A percentile compares a stretch with the other conserved stretches of the same genome.
phyloP scores from a whole-genome alignment of 2,329 filamentous ascomycete species.

The Alternaria arbusti region DNA sequence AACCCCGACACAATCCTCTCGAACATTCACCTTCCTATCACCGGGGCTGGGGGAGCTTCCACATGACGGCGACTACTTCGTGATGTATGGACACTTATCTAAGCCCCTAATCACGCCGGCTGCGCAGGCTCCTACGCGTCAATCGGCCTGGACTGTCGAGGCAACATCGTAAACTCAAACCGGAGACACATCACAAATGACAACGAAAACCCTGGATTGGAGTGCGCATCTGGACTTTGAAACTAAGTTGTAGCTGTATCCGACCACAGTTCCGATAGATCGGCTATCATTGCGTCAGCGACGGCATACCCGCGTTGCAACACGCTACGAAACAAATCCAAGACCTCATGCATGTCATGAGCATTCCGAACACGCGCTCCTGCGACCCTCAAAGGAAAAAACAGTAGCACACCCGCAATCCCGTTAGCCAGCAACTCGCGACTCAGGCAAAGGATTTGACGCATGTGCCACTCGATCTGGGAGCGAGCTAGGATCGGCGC shows the following conservation, averaged over 20 bases:
- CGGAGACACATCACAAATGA: neutral
- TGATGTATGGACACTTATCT: neutral
- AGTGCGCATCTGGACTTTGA: neutral
- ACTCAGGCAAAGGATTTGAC: constrained; percentile 26
- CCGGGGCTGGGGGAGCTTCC: neutral
- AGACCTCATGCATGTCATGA: constrained; percentile 11
- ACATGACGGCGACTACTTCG: neutral
- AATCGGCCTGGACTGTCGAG: neutral
- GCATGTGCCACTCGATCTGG: constrained; percentile 23
- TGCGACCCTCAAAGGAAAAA: constrained; percentile 37
- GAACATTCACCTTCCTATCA: neutral
- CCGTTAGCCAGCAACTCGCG: constrained; percentile 21
- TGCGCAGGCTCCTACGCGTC: neutral
- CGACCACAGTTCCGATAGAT: constrained; percentile 23
- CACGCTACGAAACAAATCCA: constrained; percentile 17
- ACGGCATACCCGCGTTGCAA: constrained; percentile 25
- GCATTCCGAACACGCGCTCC: constrained; percentile 25
- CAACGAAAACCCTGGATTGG: neutral
- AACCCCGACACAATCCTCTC: neutral
- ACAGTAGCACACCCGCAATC: constrained; percentile 27
- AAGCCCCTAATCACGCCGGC: neutral
- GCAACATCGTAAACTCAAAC: neutral
- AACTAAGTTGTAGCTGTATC: neutral
- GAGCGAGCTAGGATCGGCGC: constrained; percentile 22
- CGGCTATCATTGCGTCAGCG: constrained; percentile 19